Evolutionary conservation across 306 rosid species (phyloP).

Genomic region (Albizia julibrissin): DNA sequence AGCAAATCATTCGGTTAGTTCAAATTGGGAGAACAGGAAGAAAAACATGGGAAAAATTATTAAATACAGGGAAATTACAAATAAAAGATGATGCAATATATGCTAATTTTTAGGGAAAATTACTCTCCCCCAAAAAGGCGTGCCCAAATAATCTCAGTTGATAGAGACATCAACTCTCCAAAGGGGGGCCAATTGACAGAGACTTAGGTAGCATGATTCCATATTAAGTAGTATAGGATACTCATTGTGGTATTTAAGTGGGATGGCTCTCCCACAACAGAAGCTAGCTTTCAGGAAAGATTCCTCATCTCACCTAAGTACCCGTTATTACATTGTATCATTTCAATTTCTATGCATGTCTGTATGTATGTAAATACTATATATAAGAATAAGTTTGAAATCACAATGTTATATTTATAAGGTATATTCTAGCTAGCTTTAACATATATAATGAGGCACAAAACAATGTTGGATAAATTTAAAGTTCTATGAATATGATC

Average conservation of each 20-base stretch:
- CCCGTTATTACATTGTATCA: background rate
- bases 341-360: background rate
- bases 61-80: conserved; percentile 3
- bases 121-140: background rate
- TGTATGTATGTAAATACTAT: background rate
- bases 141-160: background rate
- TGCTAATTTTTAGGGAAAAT: background rate
- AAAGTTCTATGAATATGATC: background rate
- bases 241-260: background rate
- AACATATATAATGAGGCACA: background rate
- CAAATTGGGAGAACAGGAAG: conserved; percentile 18
- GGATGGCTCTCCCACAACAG: background rate
- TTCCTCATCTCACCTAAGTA: background rate
- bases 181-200: background rate
- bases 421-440: background rate
- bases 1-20: conserved; percentile 33
- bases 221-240: background rate
- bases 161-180: background rate
- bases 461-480: background rate
- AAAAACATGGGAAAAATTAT: conserved; percentile 26
- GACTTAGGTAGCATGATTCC: background rate
- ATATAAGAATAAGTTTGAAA: background rate
- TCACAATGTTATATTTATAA: background rate
- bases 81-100: background rate
- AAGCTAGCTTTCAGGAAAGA: background rate